Evolutionary conservation across 345 rosid species (phyloP), one percentile per base, ranked within the genome.

Genomic region (Corchorus olitorius): DNA sequence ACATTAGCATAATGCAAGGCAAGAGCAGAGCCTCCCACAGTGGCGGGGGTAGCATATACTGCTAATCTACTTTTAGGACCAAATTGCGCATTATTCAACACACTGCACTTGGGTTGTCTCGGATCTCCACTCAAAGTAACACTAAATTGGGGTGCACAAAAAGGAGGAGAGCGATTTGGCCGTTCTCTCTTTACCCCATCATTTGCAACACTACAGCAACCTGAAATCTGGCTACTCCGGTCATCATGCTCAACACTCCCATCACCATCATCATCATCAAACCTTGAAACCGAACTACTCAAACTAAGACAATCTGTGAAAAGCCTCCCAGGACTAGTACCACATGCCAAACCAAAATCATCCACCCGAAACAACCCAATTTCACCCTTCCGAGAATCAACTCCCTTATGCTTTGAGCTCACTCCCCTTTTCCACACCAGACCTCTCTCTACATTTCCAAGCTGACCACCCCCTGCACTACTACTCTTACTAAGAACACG

Each of bases 1-100:
- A 93, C 90, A 76, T 93, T 96, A 0, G 99, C 98, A 76, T 96
- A 93, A 76, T 91, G 98, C 79, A 96, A 78, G 63, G 98, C 91
- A 50, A 96, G 82, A 53, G 98, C 97, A 59, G 97, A 92, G 4
- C 99, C 98, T 73, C 99, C 99, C 65, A 93, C 78, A 0, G 98
- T 92, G n/a, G 92, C 87, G 71, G 86, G 82, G 22, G 91, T 76
- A 78, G 93, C 91, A 64, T 85, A 88, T 7, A 75, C 80, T 1
- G 87, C 81, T 52, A 92, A 70, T 71, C 87, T 84, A 75, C 90
- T 90, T 74, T 84, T 91, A 15, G 84, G 85, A 74, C 93, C 89
- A 52, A 84, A 84, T 45, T 72, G 84, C 4, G 85, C 81, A 72
- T 65, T 55, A 45, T 56, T 83, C 55, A 76, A 74, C 35, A 48